A percentile compares a stretch with the other conserved stretches of the same genome.
phyloP scores from a whole-genome alignment of 1,284 basidiomycete genomes.

The Sanghuangporus baumii region DNA sequence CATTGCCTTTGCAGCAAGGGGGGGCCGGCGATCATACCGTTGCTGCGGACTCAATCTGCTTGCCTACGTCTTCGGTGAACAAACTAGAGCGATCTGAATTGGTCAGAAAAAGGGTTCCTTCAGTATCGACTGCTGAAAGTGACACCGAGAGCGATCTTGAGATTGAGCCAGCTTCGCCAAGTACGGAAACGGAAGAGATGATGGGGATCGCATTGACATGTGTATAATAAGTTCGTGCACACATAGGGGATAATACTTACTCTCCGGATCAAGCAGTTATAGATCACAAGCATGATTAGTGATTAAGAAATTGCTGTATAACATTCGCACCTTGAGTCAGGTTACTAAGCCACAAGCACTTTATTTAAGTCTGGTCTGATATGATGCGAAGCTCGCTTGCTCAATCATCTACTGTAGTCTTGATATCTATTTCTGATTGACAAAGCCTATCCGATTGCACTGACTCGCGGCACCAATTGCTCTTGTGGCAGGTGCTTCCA shows the following conservation, averaged over 20 bases:
- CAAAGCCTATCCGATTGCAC: background rate
- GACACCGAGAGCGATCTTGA: constrained; percentile 16
- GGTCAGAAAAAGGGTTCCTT: background rate
- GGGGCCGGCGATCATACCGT: background rate
- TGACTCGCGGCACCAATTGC: background rate
- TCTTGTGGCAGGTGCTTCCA: background rate
- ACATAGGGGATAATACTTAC: background rate
- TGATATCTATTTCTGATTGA: no score
- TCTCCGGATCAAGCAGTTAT: background rate
- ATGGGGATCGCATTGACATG: background rate
- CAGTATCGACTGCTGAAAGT: background rate
- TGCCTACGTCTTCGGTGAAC: background rate
- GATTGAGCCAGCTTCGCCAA: constrained; percentile 9
- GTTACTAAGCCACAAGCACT: no score
- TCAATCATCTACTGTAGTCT: no score
- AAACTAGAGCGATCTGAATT: background rate
- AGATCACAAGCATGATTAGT: background rate
- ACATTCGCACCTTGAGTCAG: no score
- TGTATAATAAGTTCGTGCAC: background rate
- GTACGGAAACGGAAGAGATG: background rate
- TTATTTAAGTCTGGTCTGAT: no score
- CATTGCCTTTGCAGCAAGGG: background rate
- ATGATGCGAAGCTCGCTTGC: no score
- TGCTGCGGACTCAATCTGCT: background rate
- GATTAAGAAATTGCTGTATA: no score